Evolutionary conservation across 352 stramenopile genomes (phyloP), one percentile per base, ranked within the genome.

Genomic region (Phytopythium cucurbitacearum): DNA sequence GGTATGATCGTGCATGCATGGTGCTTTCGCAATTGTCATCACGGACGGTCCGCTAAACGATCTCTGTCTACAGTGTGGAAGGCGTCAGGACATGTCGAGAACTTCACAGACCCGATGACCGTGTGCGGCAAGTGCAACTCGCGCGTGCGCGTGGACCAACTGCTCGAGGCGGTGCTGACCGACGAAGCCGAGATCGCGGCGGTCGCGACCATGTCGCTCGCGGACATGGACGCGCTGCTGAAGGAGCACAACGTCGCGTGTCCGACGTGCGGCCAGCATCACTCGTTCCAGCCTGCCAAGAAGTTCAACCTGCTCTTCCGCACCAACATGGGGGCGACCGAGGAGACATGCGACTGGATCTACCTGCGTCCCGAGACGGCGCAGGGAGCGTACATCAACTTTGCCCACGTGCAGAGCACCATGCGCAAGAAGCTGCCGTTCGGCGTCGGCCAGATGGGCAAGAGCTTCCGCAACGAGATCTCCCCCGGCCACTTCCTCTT

Each of bases 381-480:
- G 7, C 97, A 99, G 57, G 96, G 96, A 15, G 97, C 97, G 48
- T 99, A 98, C 77, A 96, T 98, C 61, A 98, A 99, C 68, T 99
- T 98, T 67, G 92, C 95, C 54, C 97, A 98, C 60, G 91, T 98
- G 32, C 78, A 97, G 55, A 86, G 71, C 43, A 95, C 90, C 5
- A 91, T 91, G 64, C 76, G 96, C 36, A 85, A 89, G 65, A 98
- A 98, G 38, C 66, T 96, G 50, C 96, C 96, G 15, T 98, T 99
- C 60, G 96, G 95, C 11, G 95, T 99, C 54, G 96, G 93, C 0
- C 95, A 99, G 62, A 97, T 99, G 67, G 97, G 97, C 57, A 99
- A 99, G 66, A 96, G 94, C 49, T 99, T 99, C 69, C 86, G 97
- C 15, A 99, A 99, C 62, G 97, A 99, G 75, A 99, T 99, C 62